These are phyloP conservation scores for Fusarium armeniacum DNA, from an alignment of 2,329 filamentous ascomycete genomes.

Conservation along the genomic window DNA sequence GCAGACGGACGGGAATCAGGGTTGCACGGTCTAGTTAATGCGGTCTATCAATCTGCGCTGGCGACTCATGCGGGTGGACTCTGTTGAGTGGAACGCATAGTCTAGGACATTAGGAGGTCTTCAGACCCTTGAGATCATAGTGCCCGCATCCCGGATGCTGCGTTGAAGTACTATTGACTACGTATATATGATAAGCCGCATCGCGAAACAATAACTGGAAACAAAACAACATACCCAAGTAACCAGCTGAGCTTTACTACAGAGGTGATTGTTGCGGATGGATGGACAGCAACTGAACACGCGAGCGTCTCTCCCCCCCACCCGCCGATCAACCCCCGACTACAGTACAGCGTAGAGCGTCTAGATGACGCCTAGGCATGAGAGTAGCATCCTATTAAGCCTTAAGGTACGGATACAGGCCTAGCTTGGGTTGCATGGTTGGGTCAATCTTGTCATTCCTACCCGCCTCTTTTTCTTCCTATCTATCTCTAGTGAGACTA, in stretches of 20 bases:
- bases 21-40: conserved; percentile 28
- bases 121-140: conserved; percentile 13
- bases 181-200: conserved; percentile 9
- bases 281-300: conserved; percentile 40
- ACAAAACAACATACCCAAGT: conserved; percentile 1
- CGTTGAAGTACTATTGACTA: background rate
- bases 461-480: conserved; percentile 31
- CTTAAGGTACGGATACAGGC: conserved; percentile 39
- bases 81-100: conserved; percentile 34
- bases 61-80: conserved; percentile 36
- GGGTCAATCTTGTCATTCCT: conserved; percentile 25
- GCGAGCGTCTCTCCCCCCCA: conserved; percentile 36
- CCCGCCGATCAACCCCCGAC: conserved; percentile 43
- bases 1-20: conserved; percentile 13
- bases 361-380: conserved; percentile 40
- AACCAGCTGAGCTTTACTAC: conserved; percentile 36
- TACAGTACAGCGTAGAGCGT: conserved; percentile 28
- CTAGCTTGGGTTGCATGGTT: conserved; percentile 32
- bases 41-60: conserved; percentile 25
- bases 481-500: conserved; percentile 28
- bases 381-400: conserved; percentile 41
- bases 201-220: conserved; percentile 1
- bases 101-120: conserved; percentile 21
- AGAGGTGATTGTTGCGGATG: conserved; percentile 32
- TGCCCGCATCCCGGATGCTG: conserved; percentile 13